phyloP scores from a whole-genome alignment of 345 rosid species.

The Tarenaya hassleriana region DNA sequence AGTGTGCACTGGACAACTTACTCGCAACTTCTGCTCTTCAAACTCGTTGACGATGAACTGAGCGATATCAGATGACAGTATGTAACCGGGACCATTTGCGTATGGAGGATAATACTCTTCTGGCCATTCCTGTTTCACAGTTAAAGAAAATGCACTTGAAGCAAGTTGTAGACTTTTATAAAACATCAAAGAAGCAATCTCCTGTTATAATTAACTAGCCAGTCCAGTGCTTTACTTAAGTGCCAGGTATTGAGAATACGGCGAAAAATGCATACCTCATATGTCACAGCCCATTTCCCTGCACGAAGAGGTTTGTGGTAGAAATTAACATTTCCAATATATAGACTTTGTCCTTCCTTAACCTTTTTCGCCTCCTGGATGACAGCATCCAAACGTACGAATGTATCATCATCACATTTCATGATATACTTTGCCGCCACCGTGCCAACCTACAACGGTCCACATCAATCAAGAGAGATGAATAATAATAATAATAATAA shows the following conservation, averaged over 20 bases:
- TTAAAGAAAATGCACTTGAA: slow-evolving; percentile 7
- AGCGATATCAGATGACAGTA: slow-evolving; percentile 74
- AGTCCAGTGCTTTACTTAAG: neutral
- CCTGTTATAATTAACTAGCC: too few species aligned
- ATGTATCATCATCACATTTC: slow-evolving; percentile 97
- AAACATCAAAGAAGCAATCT: neutral
- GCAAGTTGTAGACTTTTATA: neutral
- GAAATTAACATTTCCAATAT: slow-evolving; percentile 87
- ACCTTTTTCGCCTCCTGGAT: slow-evolving; percentile 62
- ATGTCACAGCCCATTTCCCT: slow-evolving; percentile 98
- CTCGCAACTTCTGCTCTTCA: slow-evolving; percentile 68
- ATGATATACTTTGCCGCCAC: slow-evolving; percentile 52
- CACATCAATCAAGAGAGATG: neutral
- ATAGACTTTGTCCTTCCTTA: slow-evolving; percentile 54
- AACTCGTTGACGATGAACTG: slow-evolving; percentile 65
- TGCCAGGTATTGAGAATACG: neutral
- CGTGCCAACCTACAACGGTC: slow-evolving; percentile 27
- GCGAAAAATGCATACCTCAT: slow-evolving; percentile 57
- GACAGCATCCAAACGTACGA: slow-evolving; percentile 77
- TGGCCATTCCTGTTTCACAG: slow-evolving; percentile 92
- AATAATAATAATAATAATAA: neutral
- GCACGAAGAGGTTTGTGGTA: slow-evolving; percentile 78
- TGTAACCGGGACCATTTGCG: slow-evolving; percentile 97
- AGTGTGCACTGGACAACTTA: slow-evolving; percentile 25
- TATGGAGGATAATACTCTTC: slow-evolving; percentile 96